Base-by-base conservation (phyloP, 2,329 filamentous ascomycete species). In the Claviceps humidiphila region DNA sequence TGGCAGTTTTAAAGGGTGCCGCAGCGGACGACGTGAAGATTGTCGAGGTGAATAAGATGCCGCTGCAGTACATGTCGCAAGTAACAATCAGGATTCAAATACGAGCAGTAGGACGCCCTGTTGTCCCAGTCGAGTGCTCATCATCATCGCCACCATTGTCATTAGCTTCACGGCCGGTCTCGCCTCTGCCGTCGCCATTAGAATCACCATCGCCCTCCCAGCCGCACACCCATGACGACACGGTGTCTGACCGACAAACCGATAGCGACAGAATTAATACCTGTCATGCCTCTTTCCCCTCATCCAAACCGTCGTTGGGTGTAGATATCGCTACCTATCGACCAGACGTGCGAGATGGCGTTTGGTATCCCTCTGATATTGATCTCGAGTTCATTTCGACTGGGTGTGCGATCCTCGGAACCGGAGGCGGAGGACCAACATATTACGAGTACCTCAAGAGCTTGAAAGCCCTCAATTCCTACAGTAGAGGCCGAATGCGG, bases 371-470 rank as follows among this genome's bases (percentile, higher is more conserved):
- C 5, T 69, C 66, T 0, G 66, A 67, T 47, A 57, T 66, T 4
- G 66, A 69, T 16, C 53, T 69, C 1, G 67, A 68, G 22, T 58
- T 68, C 44, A 63, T 69, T 20, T 58, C 67, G 0, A 68, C 62
- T 2, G 67, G 67, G 16, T 67, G 66, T 6, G 63, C 64, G 37
- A 61, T 69, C 22, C 55, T 69, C 0, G 67, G 67, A n/a, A 69
- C 67, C 0, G 67, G 67, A 0, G 67, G 67, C 1, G 67, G 67
- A 6, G 67, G 67, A 0, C 62, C 64, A 2, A 66, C 67, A 1
- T 66, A 69, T 30, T 64, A 68, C n/a, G 69, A 74, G 52, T 74
- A 71, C 30, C 61, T 77, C 39, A 71, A 74, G 54, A 63, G 67
- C 11, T 56, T 74, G 17, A 61, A 70, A 26, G 60, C 61, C 5